Evolutionary conservation across 768 basidiomycete genomes (phyloP), one percentile per base, ranked within the genome.

Genomic region (Lentinus tigrinus): DNA sequence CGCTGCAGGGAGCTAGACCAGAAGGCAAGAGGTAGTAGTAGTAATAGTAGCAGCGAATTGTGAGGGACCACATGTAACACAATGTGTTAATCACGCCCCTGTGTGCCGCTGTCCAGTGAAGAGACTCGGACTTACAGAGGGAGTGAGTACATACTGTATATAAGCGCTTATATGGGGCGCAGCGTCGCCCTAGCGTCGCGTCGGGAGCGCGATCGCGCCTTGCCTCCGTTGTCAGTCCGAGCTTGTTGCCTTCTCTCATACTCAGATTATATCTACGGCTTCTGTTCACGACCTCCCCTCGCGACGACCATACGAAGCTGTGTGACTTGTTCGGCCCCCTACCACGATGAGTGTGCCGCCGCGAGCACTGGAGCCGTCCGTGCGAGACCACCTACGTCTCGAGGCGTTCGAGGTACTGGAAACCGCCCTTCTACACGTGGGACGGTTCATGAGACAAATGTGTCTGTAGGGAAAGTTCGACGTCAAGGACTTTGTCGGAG

Each of bases 401-500:
- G 70, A 71, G 23, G 71, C 72, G 1, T 79, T 79, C 59, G 76
- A 79, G 69, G 75, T 74, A 58, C 46, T 46, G 40, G 40, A 43
- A 46, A 24, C n/a, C 17, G 7, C n/a, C 17, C 46, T 44, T 31
- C 44, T 8, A 23, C 19, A 21, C 19, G n/a, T 3, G 34, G 39
- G 40, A 44, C 16, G 2, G 31, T 21, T 27, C 28, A 23, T 27
- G 9, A 50, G 24, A 17, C 8, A 50, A 23, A 17, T 46, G 23
- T 17, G 43, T 28, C 42, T 47, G 46, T 63, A 93, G 91, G 89
- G 88, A 58, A 93, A 93, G 75, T 95, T 96, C 73, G 91, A 95
- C 69, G 85, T 93, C 60, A 91, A 93, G 63, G 93, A 95, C 56
- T 95, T 96, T 65, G 83, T 98, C 49, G 85, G 86, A 21, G 81